Evolutionary conservation across 768 basidiomycete species (phyloP).

Genomic region (Nidula microcarpa): DNA sequence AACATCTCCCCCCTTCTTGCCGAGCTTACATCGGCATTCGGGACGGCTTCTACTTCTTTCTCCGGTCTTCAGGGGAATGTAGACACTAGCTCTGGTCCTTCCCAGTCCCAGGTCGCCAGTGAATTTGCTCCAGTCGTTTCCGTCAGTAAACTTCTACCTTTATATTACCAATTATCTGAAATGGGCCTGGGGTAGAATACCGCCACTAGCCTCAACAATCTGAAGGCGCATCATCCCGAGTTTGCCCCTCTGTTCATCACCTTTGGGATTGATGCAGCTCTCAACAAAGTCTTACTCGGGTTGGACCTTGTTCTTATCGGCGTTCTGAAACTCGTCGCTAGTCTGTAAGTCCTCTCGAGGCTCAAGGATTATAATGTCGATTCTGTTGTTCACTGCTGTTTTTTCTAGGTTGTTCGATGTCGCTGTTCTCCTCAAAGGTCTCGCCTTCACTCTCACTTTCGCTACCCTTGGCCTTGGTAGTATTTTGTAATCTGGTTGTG

Average conservation of each 20-base stretch:
- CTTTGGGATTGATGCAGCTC: slow-evolving; percentile 6
- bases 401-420: background rate
- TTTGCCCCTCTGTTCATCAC: slow-evolving; percentile 3
- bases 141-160: no score
- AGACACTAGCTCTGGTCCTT: background rate
- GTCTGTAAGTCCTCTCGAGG: slow-evolving; percentile 1
- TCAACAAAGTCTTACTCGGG: slow-evolving; percentile 7
- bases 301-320: slow-evolving; percentile 4
- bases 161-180: no score
- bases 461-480: background rate
- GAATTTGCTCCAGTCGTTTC: no score
- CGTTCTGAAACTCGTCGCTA: slow-evolving; percentile 3
- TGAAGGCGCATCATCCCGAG: slow-evolving; percentile 5
- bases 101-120: background rate
- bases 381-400: background rate
- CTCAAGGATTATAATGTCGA: background rate
- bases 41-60: slow-evolving; percentile 1
- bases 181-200: background rate
- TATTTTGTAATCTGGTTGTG: no score
- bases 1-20: background rate
- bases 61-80: slow-evolving; percentile 2
- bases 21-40: background rate
- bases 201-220: slow-evolving; percentile 4
- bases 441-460: background rate
- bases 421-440: background rate